Base-by-base conservation (phyloP, 495 filamentous ascomycete species). In the Aspergillus mulundensis region DNA sequence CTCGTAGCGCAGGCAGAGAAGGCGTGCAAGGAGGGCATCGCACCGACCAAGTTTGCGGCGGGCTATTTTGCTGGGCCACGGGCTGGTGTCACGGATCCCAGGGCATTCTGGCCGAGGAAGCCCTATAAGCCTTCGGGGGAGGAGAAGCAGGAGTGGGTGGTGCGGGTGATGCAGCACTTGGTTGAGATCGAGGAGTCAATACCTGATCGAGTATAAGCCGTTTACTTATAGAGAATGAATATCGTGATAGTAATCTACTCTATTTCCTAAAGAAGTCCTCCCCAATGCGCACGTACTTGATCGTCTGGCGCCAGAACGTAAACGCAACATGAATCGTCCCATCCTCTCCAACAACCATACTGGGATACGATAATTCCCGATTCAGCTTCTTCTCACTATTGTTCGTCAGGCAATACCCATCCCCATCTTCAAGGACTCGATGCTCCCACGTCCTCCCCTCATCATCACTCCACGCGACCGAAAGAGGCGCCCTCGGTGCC, bases 1-100 rank as follows among this genome's bases (percentile, higher is more conserved):
- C 70, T 89, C 41, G 79, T 92, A 7, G 86, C 88, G 14, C 70
- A 83, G 51, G 90, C 87, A 16, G 90, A 95, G 73, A 93, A 88
- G 82, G 83, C 84, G 5, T 87, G 85, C 49, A 94, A 92, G 64
- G 83, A 90, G 57, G 86, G 87, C 3, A 87, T 87, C 57, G 81
- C 84, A 21, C 74, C 77, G 0, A 86, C 83, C 14, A 89, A 88
- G 67, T 83, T 83, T 62, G 85, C 80, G 0, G 80, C 81, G 0
- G 75, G 77, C 0, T 59, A 55, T 20, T 73, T 63, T 41, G 62
- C 61, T 0, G 70, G 65, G 18, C 54, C 42, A 2, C 23, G 44
- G 15, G 69, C 63, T 15, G 69, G 67, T 5, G 63, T 71, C 24
- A 24, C 41, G 4, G 50, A 59, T 49, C 5, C 18, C 5, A 19